phyloP scores from a whole-genome alignment of 305 asterid genomes.

The Rubia occidens region DNA sequence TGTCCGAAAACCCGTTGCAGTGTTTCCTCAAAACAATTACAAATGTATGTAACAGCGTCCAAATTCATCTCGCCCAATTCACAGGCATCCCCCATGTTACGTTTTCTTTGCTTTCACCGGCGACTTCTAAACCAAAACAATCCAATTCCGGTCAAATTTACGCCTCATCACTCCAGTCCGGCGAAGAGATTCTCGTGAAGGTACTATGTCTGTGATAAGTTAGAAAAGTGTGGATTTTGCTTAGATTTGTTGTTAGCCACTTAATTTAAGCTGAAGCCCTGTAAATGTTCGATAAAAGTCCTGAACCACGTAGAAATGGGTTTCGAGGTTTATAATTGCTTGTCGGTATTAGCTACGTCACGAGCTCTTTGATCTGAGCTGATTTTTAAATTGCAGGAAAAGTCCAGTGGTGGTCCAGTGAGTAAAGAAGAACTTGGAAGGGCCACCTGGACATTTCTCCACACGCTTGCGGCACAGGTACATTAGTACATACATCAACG shows the following conservation, averaged over 20 bases:
- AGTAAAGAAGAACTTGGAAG: constrained; percentile 89
- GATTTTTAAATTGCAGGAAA: constrained; percentile 30
- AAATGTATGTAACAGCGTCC: constrained; percentile 39
- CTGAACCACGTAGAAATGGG: constrained; percentile 15
- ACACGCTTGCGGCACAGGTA: constrained; percentile 96
- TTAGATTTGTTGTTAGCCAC: neutral
- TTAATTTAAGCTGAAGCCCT: neutral
- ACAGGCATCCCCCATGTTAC: constrained; percentile 16
- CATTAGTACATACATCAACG: constrained; percentile 2
- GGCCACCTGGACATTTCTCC: constrained; percentile 93
- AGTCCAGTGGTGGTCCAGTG: constrained; percentile 39
- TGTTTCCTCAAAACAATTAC: constrained; percentile 33
- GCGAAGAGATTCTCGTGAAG: constrained; percentile 23
- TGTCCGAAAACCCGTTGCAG: constrained; percentile 66
- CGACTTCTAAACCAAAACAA: constrained; percentile 13
- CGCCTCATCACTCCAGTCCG: constrained; percentile 26
- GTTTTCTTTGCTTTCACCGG: constrained; percentile 18
- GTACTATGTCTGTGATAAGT: constrained; percentile 15
- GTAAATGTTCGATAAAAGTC: constrained; percentile 44
- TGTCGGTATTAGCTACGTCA: neutral
- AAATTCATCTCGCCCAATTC: constrained; percentile 48
- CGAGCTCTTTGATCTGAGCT: neutral
- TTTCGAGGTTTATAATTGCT: neutral
- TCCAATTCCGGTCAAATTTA: constrained; percentile 11
- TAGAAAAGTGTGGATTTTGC: neutral